Conservation (phyloP, 2,329 filamentous ascomycete species). For the Cladosporium austrohemisphaericum region DNA sequence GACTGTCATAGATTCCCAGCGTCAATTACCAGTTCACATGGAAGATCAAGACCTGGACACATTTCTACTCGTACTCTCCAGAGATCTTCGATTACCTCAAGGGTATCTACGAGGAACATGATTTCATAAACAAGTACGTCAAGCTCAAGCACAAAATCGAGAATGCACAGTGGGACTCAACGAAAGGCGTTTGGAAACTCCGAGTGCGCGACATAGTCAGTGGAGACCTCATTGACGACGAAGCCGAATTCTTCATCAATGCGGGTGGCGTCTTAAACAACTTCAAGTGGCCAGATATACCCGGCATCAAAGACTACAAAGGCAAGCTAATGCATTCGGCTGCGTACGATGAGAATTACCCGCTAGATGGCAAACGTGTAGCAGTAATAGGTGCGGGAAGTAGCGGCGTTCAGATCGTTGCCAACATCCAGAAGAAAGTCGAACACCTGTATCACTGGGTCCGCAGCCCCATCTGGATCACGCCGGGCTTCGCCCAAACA, state of each 20-base stretch:
- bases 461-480: conserved; percentile 47
- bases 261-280: conserved; percentile 44
- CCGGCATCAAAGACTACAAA: conserved; percentile 41
- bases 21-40: conserved; percentile 51
- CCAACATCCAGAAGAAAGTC: conserved; percentile 39
- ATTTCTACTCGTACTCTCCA: conserved; percentile 46
- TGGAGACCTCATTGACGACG: conserved; percentile 31
- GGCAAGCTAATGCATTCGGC: conserved; percentile 44
- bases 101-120: conserved; percentile 41
- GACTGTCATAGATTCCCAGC: conserved; percentile 34
- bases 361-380: conserved; percentile 38
- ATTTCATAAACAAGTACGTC: conserved; percentile 45
- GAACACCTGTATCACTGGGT: conserved; percentile 41
- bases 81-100: conserved; percentile 51
- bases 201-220: conserved; percentile 35
- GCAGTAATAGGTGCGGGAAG: conserved; percentile 43
- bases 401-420: conserved; percentile 43
- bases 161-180: conserved; percentile 43
- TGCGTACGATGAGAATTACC: conserved; percentile 40
- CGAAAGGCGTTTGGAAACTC: conserved; percentile 38
- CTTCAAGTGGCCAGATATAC: conserved; percentile 44
- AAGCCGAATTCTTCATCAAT: conserved; percentile 42
- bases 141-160: conserved; percentile 45
- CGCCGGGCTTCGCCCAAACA: conserved; percentile 45
- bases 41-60: conserved; percentile 48